Base-by-base conservation (phyloP, 202 grass and related monocot genomes). In the Carex arenaria region DNA sequence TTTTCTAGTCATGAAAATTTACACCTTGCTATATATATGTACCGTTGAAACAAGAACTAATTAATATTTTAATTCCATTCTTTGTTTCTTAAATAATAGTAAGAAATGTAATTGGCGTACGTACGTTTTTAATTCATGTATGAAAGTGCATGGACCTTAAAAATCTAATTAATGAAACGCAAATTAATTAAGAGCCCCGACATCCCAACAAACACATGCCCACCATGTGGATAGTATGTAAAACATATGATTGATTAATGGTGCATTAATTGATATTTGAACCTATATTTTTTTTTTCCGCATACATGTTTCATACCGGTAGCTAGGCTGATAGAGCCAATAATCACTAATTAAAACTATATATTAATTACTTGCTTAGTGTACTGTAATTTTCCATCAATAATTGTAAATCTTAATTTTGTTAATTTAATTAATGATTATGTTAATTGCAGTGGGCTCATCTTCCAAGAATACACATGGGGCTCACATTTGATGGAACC, bases 381-480 rank as follows among this genome's bases (percentile, higher is more conserved):
- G 45, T 56, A 18, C 51, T 56, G 47, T 23, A 54, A 55, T 34
- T n/a, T 26, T 57, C 11, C 45, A 12, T 49, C 10, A 49, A 30
- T 17, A 26, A 26, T 10, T 15, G 9, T 51, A 40, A 20, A n/a
- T 73, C 42, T 70, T 43, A 70, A 72, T 5, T 17, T 53, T 77
- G 17, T 59, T 57, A 32, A 52, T 55, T 15, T 40, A 78, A 47
- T 66, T 40, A 78, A 47, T 66, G 17, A 54, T 82, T 47, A 63
- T 55, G 13, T 72, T 26, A 26, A 26, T 26, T 80, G 63, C 86
- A 88, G 94, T 97, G 94, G 94, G 94, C 94, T n/a, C 94, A 97
- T 91, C 87, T 97, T 78, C 94, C 94, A 81, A 84, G 88, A 40
- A 92, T 97, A 76, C 89, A 97, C 75, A 93, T 90, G 76, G 94